Base-by-base conservation (phyloP, 495 filamentous ascomycete genomes). In the Lophiotrema nucula region DNA sequence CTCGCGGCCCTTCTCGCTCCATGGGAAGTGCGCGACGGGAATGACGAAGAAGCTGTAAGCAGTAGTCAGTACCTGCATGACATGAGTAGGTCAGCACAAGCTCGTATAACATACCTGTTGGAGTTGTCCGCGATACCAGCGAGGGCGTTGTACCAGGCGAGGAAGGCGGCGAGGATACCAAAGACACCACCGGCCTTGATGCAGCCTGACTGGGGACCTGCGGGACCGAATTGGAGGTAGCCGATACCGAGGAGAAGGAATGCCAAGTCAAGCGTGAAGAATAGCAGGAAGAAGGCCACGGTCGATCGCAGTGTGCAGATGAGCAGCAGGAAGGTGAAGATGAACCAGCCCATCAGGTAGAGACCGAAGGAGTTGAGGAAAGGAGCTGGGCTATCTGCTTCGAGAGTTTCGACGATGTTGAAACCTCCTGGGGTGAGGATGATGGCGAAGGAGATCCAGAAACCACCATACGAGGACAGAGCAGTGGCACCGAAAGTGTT, bases 401-500 rank as follows among this genome's bases (percentile, higher is more conserved):
- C 86, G 4, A 82, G 71, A 0, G 27, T 35, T 3, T 4, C 19
- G 4, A 42, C 57, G 23, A 60, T 60, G 8, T 31, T 18, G 44
- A 60, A 60, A 4, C 57, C 57, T 4, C 57, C 57, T 18, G 57
- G 57, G n/a, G 57, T 60, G 42, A 96, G 75, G 67, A 95, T 80
- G 76, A 97, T 89, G 65, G 81, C 93, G 69, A 88, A 92, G 24
- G 90, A 81, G 66, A 98, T 78, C 93, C 93, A 98, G 84, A 98
- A 98, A 63, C 92, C 93, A 64, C 93, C 93, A 72, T 92, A 98
- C 4, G 93, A 97, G 10, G 91, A 93, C 61, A 98, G 82, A 47
- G 93, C 93, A 48, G 92, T 97, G 52, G 92, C 93, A 85, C 90
- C 93, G 59, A 98, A 98, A 38, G 93, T 96, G 83, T 78, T 97